A percentile compares a stretch with the other conserved stretches of the same genome.
Conservation (phyloP, 1,284 basidiomycete species). For the Phellopilus nigrolimitatus region DNA sequence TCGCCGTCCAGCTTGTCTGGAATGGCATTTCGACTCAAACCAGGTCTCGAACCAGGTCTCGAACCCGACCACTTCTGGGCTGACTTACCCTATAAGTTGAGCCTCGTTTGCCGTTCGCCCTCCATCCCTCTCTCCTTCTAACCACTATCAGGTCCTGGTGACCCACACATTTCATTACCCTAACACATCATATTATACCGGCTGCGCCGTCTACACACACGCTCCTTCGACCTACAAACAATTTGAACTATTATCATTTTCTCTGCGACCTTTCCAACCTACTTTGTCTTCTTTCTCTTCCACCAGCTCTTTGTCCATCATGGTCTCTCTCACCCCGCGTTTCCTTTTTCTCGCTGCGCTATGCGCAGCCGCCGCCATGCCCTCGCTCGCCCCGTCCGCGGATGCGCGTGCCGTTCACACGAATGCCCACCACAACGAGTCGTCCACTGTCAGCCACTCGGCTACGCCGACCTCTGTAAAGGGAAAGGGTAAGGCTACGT, state of each 20-base stretch:
- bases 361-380: conserved; percentile 14
- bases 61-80: neutral
- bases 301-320: neutral
- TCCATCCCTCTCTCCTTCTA: conserved; percentile 5
- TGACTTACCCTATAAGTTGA: conserved; percentile 14
- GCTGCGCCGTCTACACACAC: conserved; percentile 14
- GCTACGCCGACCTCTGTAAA: conserved; percentile 2
- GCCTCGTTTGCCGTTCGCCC: neutral
- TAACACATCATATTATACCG: conserved; percentile 2
- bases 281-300: neutral
- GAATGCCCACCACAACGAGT: conserved; percentile 1
- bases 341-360: conserved; percentile 18
- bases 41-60: neutral
- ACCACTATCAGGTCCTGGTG: conserved; percentile 19
- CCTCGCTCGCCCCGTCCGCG: conserved; percentile 1
- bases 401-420: conserved; percentile 12
- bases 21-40: conserved; percentile 4
- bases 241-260: conserved; percentile 8
- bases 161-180: conserved; percentile 9
- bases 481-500: neutral
- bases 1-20: no score
- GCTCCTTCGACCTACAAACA: neutral
- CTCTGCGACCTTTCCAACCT: conserved; percentile 2
- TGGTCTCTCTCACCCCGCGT: conserved; percentile 17
- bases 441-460: conserved; percentile 2